These are phyloP conservation scores for Bondarzewia mesenterica DNA, from an alignment of 1,284 basidiomycete genomes.

Conservation along the genomic window DNA sequence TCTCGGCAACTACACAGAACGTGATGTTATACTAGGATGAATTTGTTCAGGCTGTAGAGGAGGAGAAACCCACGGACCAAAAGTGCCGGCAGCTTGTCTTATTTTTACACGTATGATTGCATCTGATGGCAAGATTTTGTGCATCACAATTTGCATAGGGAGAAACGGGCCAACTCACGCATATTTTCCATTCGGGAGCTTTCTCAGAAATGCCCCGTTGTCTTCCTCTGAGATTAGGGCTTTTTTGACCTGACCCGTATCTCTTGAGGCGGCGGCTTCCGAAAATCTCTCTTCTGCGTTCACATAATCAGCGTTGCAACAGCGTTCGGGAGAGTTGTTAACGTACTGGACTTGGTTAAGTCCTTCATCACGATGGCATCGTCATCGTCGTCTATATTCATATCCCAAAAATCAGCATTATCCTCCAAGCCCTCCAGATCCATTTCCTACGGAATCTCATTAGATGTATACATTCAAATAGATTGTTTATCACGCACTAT, in stretches of 20 bases:
- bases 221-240: neutral
- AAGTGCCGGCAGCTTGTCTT: conserved; percentile 66
- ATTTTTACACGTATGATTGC: conserved; percentile 75
- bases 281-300: too few relatives aligned
- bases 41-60: conserved; percentile 2
- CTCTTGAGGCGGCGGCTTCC: too few relatives aligned
- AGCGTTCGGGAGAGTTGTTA: neutral
- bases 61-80: conserved; percentile 43
- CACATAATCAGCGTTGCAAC: too few relatives aligned
- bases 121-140: conserved; percentile 32
- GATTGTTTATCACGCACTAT: conserved; percentile 27
- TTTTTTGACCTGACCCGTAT: too few relatives aligned
- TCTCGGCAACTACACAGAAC: conserved; percentile 53
- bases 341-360: conserved; percentile 21
- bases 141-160: neutral
- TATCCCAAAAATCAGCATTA: conserved; percentile 58
- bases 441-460: conserved; percentile 37
- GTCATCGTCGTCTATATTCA: conserved; percentile 31
- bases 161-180: conserved; percentile 30
- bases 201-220: conserved; percentile 10
- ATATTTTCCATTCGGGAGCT: conserved; percentile 42
- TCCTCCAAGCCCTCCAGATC: conserved; percentile 59
- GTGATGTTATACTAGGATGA: neutral
- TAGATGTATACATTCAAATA: conserved; percentile 1
- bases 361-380: conserved; percentile 19